Evolutionary conservation across 140 eudicot species (phyloP).

Genomic region (Anethum foeniculum): DNA sequence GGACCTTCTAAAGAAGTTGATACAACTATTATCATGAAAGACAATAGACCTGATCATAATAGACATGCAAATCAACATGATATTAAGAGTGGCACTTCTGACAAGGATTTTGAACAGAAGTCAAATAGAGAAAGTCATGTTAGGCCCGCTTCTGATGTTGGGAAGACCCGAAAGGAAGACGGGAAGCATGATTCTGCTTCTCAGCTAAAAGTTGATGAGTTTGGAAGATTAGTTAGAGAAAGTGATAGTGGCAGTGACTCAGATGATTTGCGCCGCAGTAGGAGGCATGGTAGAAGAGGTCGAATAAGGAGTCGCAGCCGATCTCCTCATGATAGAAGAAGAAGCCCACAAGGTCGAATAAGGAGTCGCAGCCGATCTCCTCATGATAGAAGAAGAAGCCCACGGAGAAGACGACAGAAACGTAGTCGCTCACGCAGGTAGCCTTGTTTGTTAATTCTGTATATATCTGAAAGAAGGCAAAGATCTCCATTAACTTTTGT

Average conservation of each 20-base stretch:
- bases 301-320: conserved; percentile 62
- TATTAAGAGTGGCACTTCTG: conserved; percentile 12
- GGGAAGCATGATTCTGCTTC: conserved; percentile 3
- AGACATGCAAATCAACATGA: conserved; percentile 8
- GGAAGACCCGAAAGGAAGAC: conserved; percentile 26
- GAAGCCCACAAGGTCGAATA: conserved; percentile 9
- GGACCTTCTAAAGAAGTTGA: neutral
- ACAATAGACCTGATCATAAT: neutral
- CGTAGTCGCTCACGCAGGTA: conserved; percentile 51
- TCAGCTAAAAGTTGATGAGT: conserved; percentile 62
- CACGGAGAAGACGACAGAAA: conserved; percentile 53
- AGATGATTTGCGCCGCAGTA: conserved; percentile 32
- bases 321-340: conserved; percentile 43
- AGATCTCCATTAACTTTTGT: neutral
- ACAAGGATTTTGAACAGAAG: conserved; percentile 10
- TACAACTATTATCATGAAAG: neutral
- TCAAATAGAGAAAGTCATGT: conserved; percentile 7
- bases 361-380: too few relatives aligned
- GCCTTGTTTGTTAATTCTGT: neutral
- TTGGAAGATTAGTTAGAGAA: conserved; percentile 74
- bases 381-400: conserved; percentile 12
- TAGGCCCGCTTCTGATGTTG: conserved; percentile 17
- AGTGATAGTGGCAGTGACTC: conserved; percentile 73
- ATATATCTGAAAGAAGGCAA: neutral
- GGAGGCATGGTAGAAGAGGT: conserved; percentile 61